Base-by-base conservation (phyloP, 1,139 yeast genomes). In the Hyphopichia fennica region DNA sequence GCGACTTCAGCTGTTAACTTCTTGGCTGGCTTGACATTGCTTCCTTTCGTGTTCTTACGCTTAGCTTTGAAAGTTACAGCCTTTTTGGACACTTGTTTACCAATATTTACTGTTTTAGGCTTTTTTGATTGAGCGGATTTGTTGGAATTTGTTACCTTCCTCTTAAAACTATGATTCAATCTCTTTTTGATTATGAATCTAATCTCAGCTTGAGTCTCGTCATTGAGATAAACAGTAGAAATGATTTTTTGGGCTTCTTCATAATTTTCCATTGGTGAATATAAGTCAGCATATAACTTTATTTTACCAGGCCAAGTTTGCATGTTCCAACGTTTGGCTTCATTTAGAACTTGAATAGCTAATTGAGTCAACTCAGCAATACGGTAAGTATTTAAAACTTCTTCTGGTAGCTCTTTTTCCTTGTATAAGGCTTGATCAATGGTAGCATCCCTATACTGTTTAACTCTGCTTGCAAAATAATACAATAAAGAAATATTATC, bases 251-350 rank as follows among this genome's bases (percentile, higher is more conserved):
- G 79, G 1, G 79, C 78, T 48, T 74, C 79, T 22, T 59, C 56
- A 7, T 69, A 55, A 34, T 70, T 62, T 2, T 66, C 58, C 74
- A 84, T 82, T 1, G 87, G 81, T 11, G 72, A 66, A 60, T 74
- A 88, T 10, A 86, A 62, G 53, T 87, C 96, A 11, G 72, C 63
- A 0, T 95, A 84, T 22, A 89, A 62, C 29, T 78, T 78, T 23
- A 86, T 61, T 51, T 83, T 85, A 1, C 93, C 95, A 0, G 96
- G 95, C 82, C 93, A 90, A 0, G 91, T 81, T 27, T 82, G 79
- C 46, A 87, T 69, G 18, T 78, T 77, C 96, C 96, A 88, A 39
- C 72, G 73, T 53, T 75, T 80, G 15, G 61, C 56, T 34, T 79
- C 84, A 38, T 85, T 80, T 32, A 78, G 65, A 44, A 77, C 81